Percentiles rank a stretch among this genome's conserved stretches.
Evolutionary conservation across 345 rosid genomes (phyloP).

Genomic region (Eucalyptus cloeziana): DNA sequence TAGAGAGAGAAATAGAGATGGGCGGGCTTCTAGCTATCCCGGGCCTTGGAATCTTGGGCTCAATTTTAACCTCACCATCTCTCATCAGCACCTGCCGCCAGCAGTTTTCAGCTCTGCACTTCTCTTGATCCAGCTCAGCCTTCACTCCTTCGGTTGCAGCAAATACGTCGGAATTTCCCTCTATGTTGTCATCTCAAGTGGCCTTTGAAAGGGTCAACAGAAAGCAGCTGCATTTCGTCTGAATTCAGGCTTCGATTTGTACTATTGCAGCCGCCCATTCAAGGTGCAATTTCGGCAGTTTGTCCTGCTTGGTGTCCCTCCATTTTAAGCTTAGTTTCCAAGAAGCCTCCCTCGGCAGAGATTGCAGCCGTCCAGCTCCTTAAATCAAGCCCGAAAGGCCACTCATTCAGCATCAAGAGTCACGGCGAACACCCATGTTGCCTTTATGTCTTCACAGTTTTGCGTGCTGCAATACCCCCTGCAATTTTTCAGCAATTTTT

Average conservation of each 20-base stretch:
- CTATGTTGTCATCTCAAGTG: not conserved
- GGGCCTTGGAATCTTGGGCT: not conserved
- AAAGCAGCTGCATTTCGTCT: too few relatives aligned
- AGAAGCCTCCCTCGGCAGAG: not conserved
- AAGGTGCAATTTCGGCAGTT: not conserved
- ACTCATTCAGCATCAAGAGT: not conserved
- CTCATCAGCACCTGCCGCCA: not conserved
- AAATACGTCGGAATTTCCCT: not conserved
- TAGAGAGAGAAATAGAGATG: too few relatives aligned
- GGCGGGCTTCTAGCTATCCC: not conserved
- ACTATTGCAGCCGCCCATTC: too few relatives aligned
- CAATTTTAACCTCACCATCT: not conserved
- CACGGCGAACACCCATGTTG: not conserved
- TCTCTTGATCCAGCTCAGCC: not conserved
- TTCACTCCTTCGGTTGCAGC: too few relatives aligned
- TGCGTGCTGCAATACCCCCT: not conserved
- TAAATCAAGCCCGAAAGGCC: not conserved
- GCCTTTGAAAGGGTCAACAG: not conserved
- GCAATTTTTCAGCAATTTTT: too few relatives aligned
- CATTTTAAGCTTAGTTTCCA: not conserved
- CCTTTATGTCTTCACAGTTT: not conserved
- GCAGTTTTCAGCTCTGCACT: not conserved
- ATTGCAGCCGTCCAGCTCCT: not conserved
- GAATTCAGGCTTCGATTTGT: too few relatives aligned
- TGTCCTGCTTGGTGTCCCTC: not conserved